Evolutionary conservation across 306 rosid species (phyloP), one percentile per base, ranked within the genome.

Genomic region (Prunus armeniaca): DNA sequence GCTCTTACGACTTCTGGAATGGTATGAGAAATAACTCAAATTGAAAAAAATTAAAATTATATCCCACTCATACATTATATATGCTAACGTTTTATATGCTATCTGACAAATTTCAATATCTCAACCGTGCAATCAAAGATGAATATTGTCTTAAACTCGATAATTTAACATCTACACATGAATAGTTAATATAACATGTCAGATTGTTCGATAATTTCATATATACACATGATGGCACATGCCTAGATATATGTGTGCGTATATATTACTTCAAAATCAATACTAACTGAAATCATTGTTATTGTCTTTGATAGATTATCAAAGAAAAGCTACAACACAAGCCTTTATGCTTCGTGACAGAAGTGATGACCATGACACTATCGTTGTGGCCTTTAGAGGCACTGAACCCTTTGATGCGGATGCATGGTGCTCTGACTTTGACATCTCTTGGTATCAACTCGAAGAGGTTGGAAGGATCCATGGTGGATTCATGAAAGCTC

Each of bases 401-500:
- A 93, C 98, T 0, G 96, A 93, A 51, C 86, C 88, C 2, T 93
- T 91, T 46, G 91, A 93, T 69, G 77, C 96, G 0, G 93, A 93
- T 19, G 96, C 89, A 11, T 93, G 97, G 93, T 84, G 91, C 84
- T 81, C 98, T 0, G 93, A 93, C 79, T 69, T 91, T 6, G 96
- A 93, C 82, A 82, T 93, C 43, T 93, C 97, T 0, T 93, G 98
- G 98, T 93, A 93, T 13, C 87, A 79, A 3, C 78, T 90, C 54
- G 69, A 69, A 0, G 88, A 80, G 1, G 57, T 79, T 1, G 98
- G 96, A 38, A 89, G 32, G 74, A 83, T 89, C 32, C 98, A 91
- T 27, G 91, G 96, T 3, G 97, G 98, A 18, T 93, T 91, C 49
- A 88, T 91, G 92, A 93, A 91, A 71, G 89, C 97, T 30, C 81